These are phyloP conservation scores for Cephalotrichum gorgonifer DNA, from an alignment of 2,329 filamentous ascomycete genomes.

Conservation along the genomic window DNA sequence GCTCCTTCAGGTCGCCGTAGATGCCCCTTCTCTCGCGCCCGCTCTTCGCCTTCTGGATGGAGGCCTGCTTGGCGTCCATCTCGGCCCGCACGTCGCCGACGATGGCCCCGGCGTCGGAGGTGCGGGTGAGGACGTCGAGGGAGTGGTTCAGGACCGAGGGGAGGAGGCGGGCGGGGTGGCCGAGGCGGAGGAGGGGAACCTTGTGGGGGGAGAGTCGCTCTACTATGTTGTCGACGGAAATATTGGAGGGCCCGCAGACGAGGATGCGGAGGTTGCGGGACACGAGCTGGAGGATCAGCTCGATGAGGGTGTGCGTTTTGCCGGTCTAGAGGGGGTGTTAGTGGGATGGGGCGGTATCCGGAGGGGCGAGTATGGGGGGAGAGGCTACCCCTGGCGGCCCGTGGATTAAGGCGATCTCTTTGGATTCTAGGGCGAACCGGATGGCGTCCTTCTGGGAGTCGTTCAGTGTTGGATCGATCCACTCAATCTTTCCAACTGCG, in stretches of 20 bases:
- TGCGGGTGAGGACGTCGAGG: conserved; percentile 81
- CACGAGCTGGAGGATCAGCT: conserved; percentile 85
- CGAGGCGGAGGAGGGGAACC: conserved; percentile 77
- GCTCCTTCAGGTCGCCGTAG: conserved; percentile 73
- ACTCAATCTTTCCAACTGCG: conserved; percentile 37
- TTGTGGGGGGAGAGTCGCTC: conserved; percentile 80
- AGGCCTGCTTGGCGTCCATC: conserved; percentile 85
- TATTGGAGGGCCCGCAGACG: conserved; percentile 94
- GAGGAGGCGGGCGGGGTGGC: conserved; percentile 83
- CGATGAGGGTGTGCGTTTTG: conserved; percentile 93
- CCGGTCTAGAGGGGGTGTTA: conserved; percentile 51
- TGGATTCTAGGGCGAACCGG: conserved; percentile 72
- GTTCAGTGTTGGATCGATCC: conserved; percentile 53
- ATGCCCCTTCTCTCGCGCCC: conserved; percentile 71
- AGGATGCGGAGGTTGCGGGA: conserved; percentile 64
- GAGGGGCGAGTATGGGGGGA: not conserved
- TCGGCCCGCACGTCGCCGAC: conserved; percentile 84
- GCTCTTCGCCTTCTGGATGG: conserved; percentile 75
- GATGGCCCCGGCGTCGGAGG: conserved; percentile 79
- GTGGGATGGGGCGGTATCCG: not conserved
- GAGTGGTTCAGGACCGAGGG: conserved; percentile 84
- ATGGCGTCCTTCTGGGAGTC: conserved; percentile 59
- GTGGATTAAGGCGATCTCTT: conserved; percentile 82
- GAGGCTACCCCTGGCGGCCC: conserved; percentile 67
- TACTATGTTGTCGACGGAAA: conserved; percentile 96